phyloP scores from a whole-genome alignment of 1,284 basidiomycete genomes.

The Chondrostereum purpureum region DNA sequence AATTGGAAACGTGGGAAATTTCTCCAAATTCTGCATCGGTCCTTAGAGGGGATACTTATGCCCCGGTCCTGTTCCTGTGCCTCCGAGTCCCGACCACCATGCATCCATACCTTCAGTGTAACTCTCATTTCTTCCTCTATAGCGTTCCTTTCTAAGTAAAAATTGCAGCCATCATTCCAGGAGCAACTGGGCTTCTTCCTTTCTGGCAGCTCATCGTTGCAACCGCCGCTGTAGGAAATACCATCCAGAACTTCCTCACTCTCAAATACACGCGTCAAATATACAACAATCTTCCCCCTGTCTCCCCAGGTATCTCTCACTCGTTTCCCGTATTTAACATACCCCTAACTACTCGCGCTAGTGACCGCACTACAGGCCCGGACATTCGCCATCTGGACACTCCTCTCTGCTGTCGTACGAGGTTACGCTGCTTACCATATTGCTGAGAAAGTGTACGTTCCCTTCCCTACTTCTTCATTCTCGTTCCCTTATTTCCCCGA shows the following conservation, averaged over 20 bases:
- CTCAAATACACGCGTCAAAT: constrained; percentile 72
- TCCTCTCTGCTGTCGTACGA: constrained; percentile 76
- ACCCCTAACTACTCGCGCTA: constrained; percentile 33
- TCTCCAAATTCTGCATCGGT: not conserved
- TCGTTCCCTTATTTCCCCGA: constrained; percentile 9
- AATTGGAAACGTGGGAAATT: no score
- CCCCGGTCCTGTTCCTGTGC: not conserved
- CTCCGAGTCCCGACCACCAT: not conserved
- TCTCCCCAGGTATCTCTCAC: constrained; percentile 29
- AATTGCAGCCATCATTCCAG: constrained; percentile 62
- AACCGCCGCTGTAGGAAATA: constrained; percentile 76
- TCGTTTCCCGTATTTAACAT: constrained; percentile 1
- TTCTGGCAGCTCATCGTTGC: constrained; percentile 83
- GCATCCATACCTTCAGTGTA: not conserved
- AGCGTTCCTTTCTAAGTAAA: no score
- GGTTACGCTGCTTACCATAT: constrained; percentile 86
- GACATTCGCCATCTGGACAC: constrained; percentile 85
- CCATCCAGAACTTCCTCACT: constrained; percentile 75
- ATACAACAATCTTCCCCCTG: constrained; percentile 57
- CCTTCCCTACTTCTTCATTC: constrained; percentile 5
- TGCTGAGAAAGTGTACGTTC: constrained; percentile 66
- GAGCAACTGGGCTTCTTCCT: constrained; percentile 65
- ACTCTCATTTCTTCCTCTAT: not conserved
- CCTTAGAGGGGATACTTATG: not conserved
- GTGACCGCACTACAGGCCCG: constrained; percentile 82